Percentiles rank a stretch among this genome's conserved stretches.
These are phyloP conservation scores for Salix suchowensis DNA, from an alignment of 345 rosid species.

Conservation along the genomic window DNA sequence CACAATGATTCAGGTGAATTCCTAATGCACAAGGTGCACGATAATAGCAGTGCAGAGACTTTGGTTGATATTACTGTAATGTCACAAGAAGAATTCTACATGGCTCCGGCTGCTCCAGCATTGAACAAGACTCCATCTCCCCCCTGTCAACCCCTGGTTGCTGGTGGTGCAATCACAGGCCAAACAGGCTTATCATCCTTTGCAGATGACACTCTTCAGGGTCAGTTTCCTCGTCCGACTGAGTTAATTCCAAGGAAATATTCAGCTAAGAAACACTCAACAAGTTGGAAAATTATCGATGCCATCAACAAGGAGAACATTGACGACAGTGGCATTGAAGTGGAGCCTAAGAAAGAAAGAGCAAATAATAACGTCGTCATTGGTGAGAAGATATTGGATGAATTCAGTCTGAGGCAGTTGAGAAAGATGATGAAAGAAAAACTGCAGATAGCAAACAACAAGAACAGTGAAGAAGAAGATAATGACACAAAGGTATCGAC, in stretches of 20 bases:
- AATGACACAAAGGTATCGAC: constrained; percentile 7
- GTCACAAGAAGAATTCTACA: constrained; percentile 15
- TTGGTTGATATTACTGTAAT: constrained; percentile 6
- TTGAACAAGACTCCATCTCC: constrained; percentile 16
- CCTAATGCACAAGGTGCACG: neutral
- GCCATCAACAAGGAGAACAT: constrained; percentile 40
- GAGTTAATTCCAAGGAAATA: neutral
- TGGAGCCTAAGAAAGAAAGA: constrained; percentile 14
- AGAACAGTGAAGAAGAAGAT: constrained; percentile 12
- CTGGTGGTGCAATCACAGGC: constrained; percentile 2
- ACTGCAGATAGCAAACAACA: constrained; percentile 23
- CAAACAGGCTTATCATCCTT: constrained; percentile 8
- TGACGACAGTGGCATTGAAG: constrained; percentile 9
- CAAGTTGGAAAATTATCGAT: constrained; percentile 15
- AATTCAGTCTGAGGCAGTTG: constrained; percentile 43
- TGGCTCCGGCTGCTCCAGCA: neutral
- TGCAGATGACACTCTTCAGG: constrained; percentile 30
- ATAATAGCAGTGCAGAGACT: neutral
- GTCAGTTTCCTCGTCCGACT: constrained; percentile 21
- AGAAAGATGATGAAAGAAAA: constrained; percentile 36
- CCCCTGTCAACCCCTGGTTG: constrained; percentile 2
- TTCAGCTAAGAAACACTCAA: constrained; percentile 22
- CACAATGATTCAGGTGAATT: neutral
- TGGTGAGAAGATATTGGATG: constrained; percentile 21
- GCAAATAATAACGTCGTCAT: neutral